Percentiles rank a stretch among this genome's conserved stretches.
Conservation (phyloP, 192 early-diverging fungal species). For the Fimicolochytrium jonesii region DNA sequence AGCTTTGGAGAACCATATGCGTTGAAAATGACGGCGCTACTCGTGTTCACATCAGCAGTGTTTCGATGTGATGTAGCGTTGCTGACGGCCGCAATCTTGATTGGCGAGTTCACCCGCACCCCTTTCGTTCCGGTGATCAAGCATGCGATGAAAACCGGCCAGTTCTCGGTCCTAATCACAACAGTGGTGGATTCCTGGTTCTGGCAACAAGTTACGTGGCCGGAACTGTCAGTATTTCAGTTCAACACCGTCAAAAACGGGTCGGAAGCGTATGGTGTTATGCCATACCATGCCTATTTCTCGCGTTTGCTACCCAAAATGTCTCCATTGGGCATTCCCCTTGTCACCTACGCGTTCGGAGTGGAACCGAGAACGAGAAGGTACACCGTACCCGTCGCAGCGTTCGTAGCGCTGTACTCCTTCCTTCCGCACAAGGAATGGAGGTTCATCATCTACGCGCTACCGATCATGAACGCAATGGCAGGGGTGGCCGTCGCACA, state of each 20-base stretch:
- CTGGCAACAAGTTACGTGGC: slow-evolving; percentile 71
- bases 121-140: neutral
- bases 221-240: slow-evolving; percentile 67
- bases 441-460: slow-evolving; percentile 84
- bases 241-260: slow-evolving; percentile 70
- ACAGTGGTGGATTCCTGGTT: slow-evolving; percentile 70
- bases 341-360: slow-evolving; percentile 31
- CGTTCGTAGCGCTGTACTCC: slow-evolving; percentile 67
- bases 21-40: neutral
- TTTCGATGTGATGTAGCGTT: slow-evolving; percentile 59
- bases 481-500: neutral
- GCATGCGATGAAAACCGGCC: slow-evolving; percentile 9
- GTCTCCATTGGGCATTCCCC: slow-evolving; percentile 63
- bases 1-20: no score
- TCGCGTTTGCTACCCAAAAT: slow-evolving; percentile 69
- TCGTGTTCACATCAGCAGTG: slow-evolving; percentile 42
- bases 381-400: slow-evolving; percentile 50
- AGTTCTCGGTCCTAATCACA: slow-evolving; percentile 32
- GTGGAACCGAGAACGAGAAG: slow-evolving; percentile 43
- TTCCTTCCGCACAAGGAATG: slow-evolving; percentile 90
- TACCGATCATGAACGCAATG: slow-evolving; percentile 71
- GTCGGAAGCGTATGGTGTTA: slow-evolving; percentile 61
- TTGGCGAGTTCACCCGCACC: slow-evolving; percentile 20
- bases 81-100: slow-evolving; percentile 46
- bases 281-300: slow-evolving; percentile 73